Percentiles rank a stretch among this genome's conserved stretches.
Evolutionary conservation across 306 rosid species (phyloP).

Genomic region (Urtica urens): DNA sequence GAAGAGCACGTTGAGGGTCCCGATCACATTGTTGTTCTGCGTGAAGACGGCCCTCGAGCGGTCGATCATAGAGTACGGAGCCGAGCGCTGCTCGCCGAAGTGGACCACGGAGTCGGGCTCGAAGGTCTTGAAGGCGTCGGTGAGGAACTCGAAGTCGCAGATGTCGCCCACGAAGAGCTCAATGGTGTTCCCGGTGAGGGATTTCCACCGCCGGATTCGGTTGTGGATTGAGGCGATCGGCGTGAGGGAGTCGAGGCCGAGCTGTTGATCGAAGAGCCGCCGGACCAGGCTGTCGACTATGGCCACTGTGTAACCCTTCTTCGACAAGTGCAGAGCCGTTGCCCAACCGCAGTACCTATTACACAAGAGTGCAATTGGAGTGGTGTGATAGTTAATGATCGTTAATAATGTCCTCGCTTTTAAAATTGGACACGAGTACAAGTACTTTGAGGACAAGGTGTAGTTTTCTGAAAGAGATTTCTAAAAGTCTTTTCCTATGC

Average conservation of each 20-base stretch:
- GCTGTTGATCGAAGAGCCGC: constrained; percentile 88
- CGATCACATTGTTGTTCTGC: constrained; percentile 80
- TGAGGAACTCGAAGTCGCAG: constrained; percentile 86
- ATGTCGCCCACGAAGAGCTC: constrained; percentile 83
- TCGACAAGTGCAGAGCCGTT: constrained; percentile 92
- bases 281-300: constrained; percentile 84
- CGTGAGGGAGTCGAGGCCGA: constrained; percentile 72
- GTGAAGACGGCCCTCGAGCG: constrained; percentile 88
- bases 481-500: too few relatives aligned
- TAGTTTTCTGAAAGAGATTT: too few relatives aligned
- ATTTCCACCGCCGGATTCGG: constrained; percentile 69
- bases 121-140: constrained; percentile 68
- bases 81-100: constrained; percentile 93
- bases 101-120: constrained; percentile 94
- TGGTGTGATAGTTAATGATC: too few relatives aligned
- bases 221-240: constrained; percentile 82
- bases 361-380: too few relatives aligned
- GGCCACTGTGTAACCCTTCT: constrained; percentile 86
- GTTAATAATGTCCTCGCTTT: too few relatives aligned
- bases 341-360: constrained; percentile 99
- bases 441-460: too few relatives aligned
- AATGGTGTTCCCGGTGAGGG: constrained; percentile 66
- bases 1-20: constrained; percentile 87
- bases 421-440: too few relatives aligned
- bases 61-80: constrained; percentile 94